phyloP scores from a whole-genome alignment of 2,329 filamentous ascomycete species.

The Alternaria consortialis region DNA sequence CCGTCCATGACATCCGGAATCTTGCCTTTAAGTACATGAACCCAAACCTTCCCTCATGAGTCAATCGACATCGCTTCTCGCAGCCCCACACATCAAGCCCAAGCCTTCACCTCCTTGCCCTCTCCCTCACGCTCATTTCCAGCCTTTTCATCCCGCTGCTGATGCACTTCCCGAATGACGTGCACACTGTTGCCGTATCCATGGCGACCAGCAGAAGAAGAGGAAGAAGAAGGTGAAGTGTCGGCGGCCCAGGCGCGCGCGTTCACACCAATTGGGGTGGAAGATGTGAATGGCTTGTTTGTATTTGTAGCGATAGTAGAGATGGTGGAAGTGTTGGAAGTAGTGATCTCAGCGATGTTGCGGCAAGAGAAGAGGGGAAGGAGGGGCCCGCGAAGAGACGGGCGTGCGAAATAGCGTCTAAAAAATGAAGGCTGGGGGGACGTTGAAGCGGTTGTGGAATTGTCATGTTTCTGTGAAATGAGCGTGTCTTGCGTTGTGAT shows the following conservation, averaged over 20 bases:
- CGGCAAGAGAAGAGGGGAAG: slow-evolving; percentile 32
- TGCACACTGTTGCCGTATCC: slow-evolving; percentile 26
- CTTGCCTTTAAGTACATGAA: not conserved
- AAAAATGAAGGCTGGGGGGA: slow-evolving; percentile 25
- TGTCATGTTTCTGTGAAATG: not conserved
- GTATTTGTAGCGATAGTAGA: not conserved
- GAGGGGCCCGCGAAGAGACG: slow-evolving; percentile 8
- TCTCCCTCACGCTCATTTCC: slow-evolving; percentile 12
- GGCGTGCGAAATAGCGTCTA: slow-evolving; percentile 28
- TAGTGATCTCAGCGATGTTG: slow-evolving; percentile 8
- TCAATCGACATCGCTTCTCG: not conserved
- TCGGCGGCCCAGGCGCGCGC: slow-evolving; percentile 38
- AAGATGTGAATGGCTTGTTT: not conserved
- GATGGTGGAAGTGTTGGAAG: not conserved
- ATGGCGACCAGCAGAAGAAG: not conserved
- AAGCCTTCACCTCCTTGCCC: slow-evolving; percentile 14
- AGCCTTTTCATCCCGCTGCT: slow-evolving; percentile 20
- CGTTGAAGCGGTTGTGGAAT: not conserved
- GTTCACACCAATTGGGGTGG: slow-evolving; percentile 21
- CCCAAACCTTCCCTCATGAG: not conserved
- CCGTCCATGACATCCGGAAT: no score
- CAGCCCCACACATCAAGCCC: slow-evolving; percentile 12
- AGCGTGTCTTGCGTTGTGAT: slow-evolving; percentile 22
- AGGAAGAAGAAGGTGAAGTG: not conserved
- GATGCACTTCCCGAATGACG: slow-evolving; percentile 39